Base-by-base conservation (phyloP, 2,329 filamentous ascomycete genomes). In the Neofusicoccum umdonicola region DNA sequence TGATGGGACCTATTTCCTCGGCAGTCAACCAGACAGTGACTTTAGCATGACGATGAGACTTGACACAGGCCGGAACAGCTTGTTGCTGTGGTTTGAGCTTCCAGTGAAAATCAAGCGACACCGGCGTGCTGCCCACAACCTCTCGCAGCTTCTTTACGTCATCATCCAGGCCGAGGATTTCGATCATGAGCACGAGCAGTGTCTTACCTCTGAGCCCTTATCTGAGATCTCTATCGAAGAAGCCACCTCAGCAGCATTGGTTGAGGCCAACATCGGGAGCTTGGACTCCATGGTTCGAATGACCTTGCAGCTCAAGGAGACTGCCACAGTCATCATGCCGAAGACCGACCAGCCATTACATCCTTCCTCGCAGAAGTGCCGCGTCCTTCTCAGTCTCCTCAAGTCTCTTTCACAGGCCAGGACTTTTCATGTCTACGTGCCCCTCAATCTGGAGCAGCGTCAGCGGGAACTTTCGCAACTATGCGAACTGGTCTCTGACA, bases 81-180 rank as follows among this genome's bases (percentile, higher is more conserved):
- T 60, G n/a, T 41, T 60, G 4, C 56, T 60, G 7, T 60, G 56
- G 56, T 47, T 60, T 17, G 41, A 60, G n/a, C 39, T 60, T 5
- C 27, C 47, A 2, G 56, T 60, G 41, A 60, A 19, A 11, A 41
- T 60, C 39, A 60, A 60, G 31, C 41, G 31, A 4, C 56, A 60
- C 15, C 34, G 39, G 15, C 37, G 11, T 6, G 22, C 56, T 17
- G 13, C 39, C 27, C n/a, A 47, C 6, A 35, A 9, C 4, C 56
- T 41, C 34, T 11, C 19, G 11, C 22, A 31, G 1, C 34, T 41
- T 11, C 56, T 60, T 4, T 60, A 27, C 41, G 6, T 47, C 13
- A 7, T 60, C 11, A 11, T 60, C 5, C 56, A 60, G 17, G 39
- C 56, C 3, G 56, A 60, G 15, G 47, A 19, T 27, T 47, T 60